phyloP scores from a whole-genome alignment of 2,329 filamentous ascomycete genomes.

The Cladosporium sp. region DNA sequence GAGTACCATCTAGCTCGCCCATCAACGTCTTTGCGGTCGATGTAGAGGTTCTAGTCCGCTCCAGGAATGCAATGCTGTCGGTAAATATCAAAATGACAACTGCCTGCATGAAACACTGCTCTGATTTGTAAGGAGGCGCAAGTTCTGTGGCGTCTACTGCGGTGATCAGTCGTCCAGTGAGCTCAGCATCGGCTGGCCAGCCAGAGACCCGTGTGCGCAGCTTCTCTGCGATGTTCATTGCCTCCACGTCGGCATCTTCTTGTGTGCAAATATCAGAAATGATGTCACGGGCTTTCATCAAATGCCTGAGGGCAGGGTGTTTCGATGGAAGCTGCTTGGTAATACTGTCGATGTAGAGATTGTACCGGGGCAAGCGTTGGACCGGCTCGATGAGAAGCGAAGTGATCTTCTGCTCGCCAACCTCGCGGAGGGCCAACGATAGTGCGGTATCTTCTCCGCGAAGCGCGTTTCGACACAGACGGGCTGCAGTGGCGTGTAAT shows the following conservation, averaged over 20 bases:
- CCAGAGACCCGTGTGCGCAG: slow-evolving; percentile 47
- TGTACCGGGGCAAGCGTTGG: slow-evolving; percentile 90
- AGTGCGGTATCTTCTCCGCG: slow-evolving; percentile 79
- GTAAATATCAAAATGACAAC: slow-evolving; percentile 83
- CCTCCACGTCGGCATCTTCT: slow-evolving; percentile 68
- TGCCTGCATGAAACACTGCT: slow-evolving; percentile 28
- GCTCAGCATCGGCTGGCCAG: slow-evolving; percentile 50
- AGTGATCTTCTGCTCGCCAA: slow-evolving; percentile 85
- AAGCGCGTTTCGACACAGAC: slow-evolving; percentile 75
- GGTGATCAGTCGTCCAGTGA: slow-evolving; percentile 75
- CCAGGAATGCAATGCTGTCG: slow-evolving; percentile 76
- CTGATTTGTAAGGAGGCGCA: slow-evolving; percentile 65
- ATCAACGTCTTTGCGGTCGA: slow-evolving; percentile 72
- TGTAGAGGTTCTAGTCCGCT: slow-evolving; percentile 59
- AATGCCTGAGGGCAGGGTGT: slow-evolving; percentile 78
- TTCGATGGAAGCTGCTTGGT: slow-evolving; percentile 80
- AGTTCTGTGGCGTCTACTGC: slow-evolving; percentile 80
- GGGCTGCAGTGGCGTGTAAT: slow-evolving; percentile 83
- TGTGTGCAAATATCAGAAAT: slow-evolving; percentile 96
- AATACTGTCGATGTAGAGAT: slow-evolving; percentile 94
- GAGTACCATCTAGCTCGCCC: slow-evolving; percentile 79
- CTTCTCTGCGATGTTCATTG: slow-evolving; percentile 71
- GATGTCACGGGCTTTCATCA: slow-evolving; percentile 88
- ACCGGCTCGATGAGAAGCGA: slow-evolving; percentile 96
- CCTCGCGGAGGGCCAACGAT: slow-evolving; percentile 74